Base-by-base conservation (phyloP, 805 yeast species). In the Danielia reshetovae region DNA sequence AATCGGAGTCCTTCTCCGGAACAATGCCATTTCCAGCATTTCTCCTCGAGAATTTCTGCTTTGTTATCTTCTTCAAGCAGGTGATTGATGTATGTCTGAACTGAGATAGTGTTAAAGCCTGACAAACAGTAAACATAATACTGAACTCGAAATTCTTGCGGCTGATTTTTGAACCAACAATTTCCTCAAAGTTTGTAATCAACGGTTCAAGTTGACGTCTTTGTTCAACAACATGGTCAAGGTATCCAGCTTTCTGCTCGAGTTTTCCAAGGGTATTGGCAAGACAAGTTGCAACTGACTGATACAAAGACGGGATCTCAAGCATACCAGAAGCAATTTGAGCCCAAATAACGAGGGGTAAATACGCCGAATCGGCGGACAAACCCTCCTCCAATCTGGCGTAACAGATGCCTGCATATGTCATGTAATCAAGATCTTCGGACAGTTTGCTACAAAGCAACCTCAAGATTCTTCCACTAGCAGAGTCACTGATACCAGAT, bases 91-190 rank as follows among this genome's bases (percentile, higher is more conserved):
- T 59, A 7, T 67, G 70, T 38, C 71, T 73, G 14, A 80, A 65
- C 36, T 74, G 77, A 6, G 86, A 77, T 7, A 76, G 57, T 24
- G 74, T 70, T 26, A 81, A 54, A 0, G 89, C 90, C 48, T 73
- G 78, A 4, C 74, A 62, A 13, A 75, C 56, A 14, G 72, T 49
- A 28, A 65, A 61, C 19, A 76, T 53, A 23, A 81, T 51, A 13
- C 75, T 63, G 18, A 68, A 65, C 36, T 80, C 77, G 43, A 81
- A 70, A 48, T 74, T 79, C 2, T 60, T 60, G 21, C 52, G 53
- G 1, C 63, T 60, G 36, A 79, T 55, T 7, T 45, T 45, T 6
- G 75, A 48, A 3, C 59, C 65, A 38, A 63, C 64, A 9, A 55
- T 14, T 0, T 43, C 36, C 45, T 82, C 89, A 40, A 70, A 57